These are phyloP conservation scores for Lecanicillium sp. DNA, from an alignment of 2,329 filamentous ascomycete species.

Conservation along the genomic window DNA sequence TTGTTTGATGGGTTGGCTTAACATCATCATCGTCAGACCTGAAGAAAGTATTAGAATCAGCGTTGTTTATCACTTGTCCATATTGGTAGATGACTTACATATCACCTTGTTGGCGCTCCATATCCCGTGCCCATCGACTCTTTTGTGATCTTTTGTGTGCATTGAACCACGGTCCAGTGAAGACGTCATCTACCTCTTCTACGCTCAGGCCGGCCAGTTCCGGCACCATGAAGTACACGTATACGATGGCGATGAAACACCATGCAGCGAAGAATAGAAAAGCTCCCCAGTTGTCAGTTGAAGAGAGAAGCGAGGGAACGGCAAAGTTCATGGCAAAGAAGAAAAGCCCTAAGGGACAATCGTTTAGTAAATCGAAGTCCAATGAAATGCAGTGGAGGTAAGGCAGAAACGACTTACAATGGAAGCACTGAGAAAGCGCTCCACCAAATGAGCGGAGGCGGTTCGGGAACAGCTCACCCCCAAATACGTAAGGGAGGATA, in stretches of 20 bases:
- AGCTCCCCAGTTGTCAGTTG: conserved; percentile 31
- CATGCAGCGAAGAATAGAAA: conserved; percentile 34
- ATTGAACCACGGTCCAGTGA: conserved; percentile 22
- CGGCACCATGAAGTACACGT: conserved; percentile 30
- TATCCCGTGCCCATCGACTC: not conserved
- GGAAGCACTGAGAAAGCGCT: conserved; percentile 21
- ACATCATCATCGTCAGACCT: not conserved
- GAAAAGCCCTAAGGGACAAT: conserved; percentile 31
- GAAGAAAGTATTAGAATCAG: not conserved
- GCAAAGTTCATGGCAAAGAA: conserved; percentile 28
- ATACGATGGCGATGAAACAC: conserved; percentile 27
- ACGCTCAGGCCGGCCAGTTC: conserved; percentile 28
- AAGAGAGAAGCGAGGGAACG: conserved; percentile 24
- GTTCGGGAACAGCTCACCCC: conserved; percentile 36
- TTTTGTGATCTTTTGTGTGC: conserved; percentile 2
- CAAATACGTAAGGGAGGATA: conserved; percentile 36
- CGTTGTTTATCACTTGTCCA: not conserved
- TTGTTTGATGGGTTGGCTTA: not conserved
- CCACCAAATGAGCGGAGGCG: conserved; percentile 34
- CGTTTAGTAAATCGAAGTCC: too few species aligned
- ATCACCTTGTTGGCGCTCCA: not conserved
- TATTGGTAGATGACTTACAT: not conserved
- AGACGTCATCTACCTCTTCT: conserved; percentile 29
- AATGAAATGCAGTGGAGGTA: too few species aligned
- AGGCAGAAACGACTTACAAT: conserved; percentile 27